A percentile compares a stretch with the other conserved stretches of the same genome.
Conservation (phyloP, 805 yeast genomes). For the Suhomyces canberraensis region DNA sequence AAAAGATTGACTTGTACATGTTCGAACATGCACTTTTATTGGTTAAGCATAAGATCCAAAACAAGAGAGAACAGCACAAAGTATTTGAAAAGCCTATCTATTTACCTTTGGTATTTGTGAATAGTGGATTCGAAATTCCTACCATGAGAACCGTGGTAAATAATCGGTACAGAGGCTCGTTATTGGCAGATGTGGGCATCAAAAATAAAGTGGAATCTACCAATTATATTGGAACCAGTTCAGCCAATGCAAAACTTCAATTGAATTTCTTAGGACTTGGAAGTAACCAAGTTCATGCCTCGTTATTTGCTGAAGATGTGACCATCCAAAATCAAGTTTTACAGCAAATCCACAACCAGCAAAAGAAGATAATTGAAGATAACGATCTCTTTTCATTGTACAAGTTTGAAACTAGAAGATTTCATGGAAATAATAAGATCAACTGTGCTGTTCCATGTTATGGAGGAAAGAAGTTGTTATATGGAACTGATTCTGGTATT, state of each 20-base stretch:
- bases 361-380: slow-evolving; percentile 62
- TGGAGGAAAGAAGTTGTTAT: slow-evolving; percentile 85
- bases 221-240: slow-evolving; percentile 21
- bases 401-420: slow-evolving; percentile 70
- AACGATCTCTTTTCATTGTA: slow-evolving; percentile 78
- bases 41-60: slow-evolving; percentile 80
- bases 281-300: slow-evolving; percentile 50
- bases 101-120: slow-evolving; percentile 66
- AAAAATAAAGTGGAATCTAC: slow-evolving; percentile 26
- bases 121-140: slow-evolving; percentile 78
- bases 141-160: slow-evolving; percentile 46
- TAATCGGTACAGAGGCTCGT: slow-evolving; percentile 32
- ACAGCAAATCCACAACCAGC: slow-evolving; percentile 78
- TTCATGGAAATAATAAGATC: slow-evolving; percentile 71
- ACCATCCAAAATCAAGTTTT: slow-evolving; percentile 75
- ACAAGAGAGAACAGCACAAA: slow-evolving; percentile 85
- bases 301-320: slow-evolving; percentile 49
- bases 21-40: slow-evolving; percentile 86
- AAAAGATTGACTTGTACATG: slow-evolving; percentile 78
- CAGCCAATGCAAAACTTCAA: slow-evolving; percentile 40
- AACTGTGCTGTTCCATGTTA: slow-evolving; percentile 93
- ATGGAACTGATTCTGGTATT: slow-evolving; percentile 90
- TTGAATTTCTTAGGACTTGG: slow-evolving; percentile 54
- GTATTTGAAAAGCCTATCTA: slow-evolving; percentile 90
- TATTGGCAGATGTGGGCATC: slow-evolving; percentile 32